Evolutionary conservation across 306 rosid genomes (phyloP).

Genomic region (Fragaria ananassa): DNA sequence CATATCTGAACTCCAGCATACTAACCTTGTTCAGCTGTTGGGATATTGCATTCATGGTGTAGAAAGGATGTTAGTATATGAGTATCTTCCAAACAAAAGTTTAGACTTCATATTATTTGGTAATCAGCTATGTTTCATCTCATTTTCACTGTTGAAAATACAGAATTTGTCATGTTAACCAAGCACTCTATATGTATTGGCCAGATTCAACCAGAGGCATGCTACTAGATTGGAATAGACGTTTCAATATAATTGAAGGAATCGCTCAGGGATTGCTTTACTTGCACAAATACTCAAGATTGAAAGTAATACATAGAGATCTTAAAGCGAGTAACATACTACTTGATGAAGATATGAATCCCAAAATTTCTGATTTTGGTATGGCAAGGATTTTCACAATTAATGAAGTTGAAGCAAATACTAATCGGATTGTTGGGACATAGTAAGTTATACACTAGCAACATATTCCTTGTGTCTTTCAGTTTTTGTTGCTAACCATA

Average conservation of each 20-base stretch:
- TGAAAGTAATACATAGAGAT: neutral
- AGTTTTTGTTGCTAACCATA: neutral
- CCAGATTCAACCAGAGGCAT: neutral
- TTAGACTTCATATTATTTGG: conserved; percentile 34
- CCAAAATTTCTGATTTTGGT: neutral
- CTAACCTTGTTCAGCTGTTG: conserved; percentile 23
- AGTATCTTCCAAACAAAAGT: conserved; percentile 35
- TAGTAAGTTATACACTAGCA: conserved; percentile 2
- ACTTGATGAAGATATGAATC: conserved; percentile 7
- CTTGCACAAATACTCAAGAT: conserved; percentile 1
- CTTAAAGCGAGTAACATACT: conserved; percentile 16
- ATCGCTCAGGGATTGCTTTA: conserved; percentile 1
- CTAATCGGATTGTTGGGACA: conserved; percentile 22
- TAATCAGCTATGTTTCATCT: neutral
- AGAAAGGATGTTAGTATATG: conserved; percentile 29
- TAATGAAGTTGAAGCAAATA: conserved; percentile 9
- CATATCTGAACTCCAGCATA: conserved; percentile 34
- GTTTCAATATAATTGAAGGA: conserved; percentile 7
- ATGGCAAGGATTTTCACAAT: neutral
- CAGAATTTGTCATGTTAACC: neutral
- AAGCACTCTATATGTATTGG: no score
- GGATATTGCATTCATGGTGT: conserved; percentile 29
- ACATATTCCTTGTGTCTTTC: neutral
- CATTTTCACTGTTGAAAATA: neutral
- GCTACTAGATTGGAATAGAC: conserved; percentile 8